Conservation (phyloP, 768 basidiomycete species). For the Mycena vitilis region DNA sequence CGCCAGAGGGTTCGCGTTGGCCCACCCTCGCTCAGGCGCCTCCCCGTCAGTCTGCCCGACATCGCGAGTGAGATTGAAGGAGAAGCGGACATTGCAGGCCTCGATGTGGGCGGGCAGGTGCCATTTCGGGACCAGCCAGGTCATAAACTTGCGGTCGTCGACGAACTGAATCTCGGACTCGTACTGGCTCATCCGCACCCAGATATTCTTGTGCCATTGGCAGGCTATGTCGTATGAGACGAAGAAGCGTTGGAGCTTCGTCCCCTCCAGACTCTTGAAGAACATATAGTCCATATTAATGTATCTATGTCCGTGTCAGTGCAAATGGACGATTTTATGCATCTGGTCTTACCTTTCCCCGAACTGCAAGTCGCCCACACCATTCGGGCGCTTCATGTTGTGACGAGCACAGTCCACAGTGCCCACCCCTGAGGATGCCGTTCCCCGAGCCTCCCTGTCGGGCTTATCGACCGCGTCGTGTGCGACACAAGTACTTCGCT, state of each 20-base stretch:
- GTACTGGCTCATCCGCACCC: constrained; percentile 34
- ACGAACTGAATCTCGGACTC: constrained; percentile 1
- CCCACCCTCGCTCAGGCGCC: constrained; percentile 45
- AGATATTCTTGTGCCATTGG: constrained; percentile 35
- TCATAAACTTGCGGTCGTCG: constrained; percentile 6
- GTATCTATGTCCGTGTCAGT: neutral
- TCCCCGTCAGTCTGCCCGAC: constrained; percentile 54
- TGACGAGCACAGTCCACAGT: constrained; percentile 29
- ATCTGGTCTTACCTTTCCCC: constrained; percentile 11
- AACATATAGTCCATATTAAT: constrained; percentile 44
- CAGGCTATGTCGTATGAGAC: constrained; percentile 43
- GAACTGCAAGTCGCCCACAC: neutral
- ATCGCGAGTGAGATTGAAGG: constrained; percentile 40
- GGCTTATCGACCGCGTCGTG: constrained; percentile 23
- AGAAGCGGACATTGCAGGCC: constrained; percentile 33
- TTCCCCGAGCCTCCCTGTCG: constrained; percentile 8
- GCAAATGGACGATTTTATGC: no score
- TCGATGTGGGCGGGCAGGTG: constrained; percentile 41
- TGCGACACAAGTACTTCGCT: constrained; percentile 34
- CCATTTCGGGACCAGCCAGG: constrained; percentile 43
- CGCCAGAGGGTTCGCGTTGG: constrained; percentile 44
- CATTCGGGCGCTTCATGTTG: constrained; percentile 1
- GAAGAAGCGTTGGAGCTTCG: constrained; percentile 22
- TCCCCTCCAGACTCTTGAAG: constrained; percentile 35
- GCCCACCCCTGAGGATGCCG: constrained; percentile 30